phyloP scores from a whole-genome alignment of 2,329 filamentous ascomycete genomes.

The Aspergillus chevalieri region DNA sequence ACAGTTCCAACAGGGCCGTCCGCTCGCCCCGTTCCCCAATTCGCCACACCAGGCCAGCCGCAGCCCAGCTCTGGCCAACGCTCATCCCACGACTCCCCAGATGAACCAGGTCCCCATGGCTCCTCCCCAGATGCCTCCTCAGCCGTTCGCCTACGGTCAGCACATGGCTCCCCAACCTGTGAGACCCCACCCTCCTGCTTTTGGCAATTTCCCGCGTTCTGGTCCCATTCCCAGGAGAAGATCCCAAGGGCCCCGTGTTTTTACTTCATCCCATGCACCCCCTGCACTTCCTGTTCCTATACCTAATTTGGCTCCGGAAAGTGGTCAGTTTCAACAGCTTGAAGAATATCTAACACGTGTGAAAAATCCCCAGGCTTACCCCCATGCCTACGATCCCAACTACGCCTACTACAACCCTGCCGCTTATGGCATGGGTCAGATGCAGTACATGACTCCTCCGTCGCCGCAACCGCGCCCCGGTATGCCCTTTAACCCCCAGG shows the following conservation, averaged over 20 bases:
- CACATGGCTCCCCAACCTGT: constrained; percentile 56
- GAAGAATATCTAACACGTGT: constrained; percentile 64
- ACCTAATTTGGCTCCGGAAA: constrained; percentile 63
- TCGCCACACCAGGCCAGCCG: constrained; percentile 60
- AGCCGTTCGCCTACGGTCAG: constrained; percentile 52
- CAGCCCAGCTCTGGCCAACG: constrained; percentile 61
- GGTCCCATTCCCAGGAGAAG: constrained; percentile 30
- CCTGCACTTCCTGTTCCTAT: constrained; percentile 20
- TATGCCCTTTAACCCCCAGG: constrained; percentile 45
- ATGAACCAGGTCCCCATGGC: constrained; percentile 65
- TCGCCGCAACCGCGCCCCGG: constrained; percentile 44
- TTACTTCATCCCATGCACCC: constrained; percentile 12
- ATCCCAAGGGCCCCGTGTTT: constrained; percentile 20
- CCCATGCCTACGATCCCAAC: constrained; percentile 47
- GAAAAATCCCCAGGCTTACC: constrained; percentile 57
- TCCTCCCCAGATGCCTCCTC: constrained; percentile 57
- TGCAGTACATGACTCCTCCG: constrained; percentile 38
- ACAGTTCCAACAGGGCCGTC: constrained; percentile 45
- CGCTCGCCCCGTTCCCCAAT: constrained; percentile 49
- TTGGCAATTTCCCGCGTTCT: constrained; percentile 21
- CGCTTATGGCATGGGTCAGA: constrained; percentile 36
- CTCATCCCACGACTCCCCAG: constrained; percentile 61
- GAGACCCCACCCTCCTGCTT: constrained; percentile 39
- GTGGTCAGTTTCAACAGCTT: constrained; percentile 67
- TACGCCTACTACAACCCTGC: constrained; percentile 38